Evolutionary conservation across 2,329 filamentous ascomycete genomes (phyloP), one percentile per base, ranked within the genome.

Genomic region (Metarhizium sp.): DNA sequence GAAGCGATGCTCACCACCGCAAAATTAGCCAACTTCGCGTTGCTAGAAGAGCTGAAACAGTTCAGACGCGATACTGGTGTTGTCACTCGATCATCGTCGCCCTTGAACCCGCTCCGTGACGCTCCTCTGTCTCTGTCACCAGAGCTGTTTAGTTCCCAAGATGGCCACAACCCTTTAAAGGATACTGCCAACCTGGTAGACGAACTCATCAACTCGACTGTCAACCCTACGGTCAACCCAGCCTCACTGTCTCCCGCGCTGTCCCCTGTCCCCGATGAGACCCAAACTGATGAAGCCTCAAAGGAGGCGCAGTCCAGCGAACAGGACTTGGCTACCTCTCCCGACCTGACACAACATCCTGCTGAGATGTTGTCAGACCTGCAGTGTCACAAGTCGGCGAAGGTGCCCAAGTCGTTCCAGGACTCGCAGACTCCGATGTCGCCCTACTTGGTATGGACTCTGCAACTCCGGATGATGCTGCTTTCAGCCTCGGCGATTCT

Each of bases 311-410:
- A 60, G 55, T 38, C 58, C 55, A 59, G 50, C 50, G 62, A 70
- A 63, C 58, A 60, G 59, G 64, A 62, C 52, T 49, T 60, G 60
- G 64, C 66, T 63, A 66, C 73, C 76, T 81, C 86, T 76, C 81
- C 88, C 84, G 90, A 95, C 82, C 77, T 84, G 94, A 94, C 92
- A 96, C 94, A 96, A 96, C 92, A 95, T 96, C 92, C 94, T 97
- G 94, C 94, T 81, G 94, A 82, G 92, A 87, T 96, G 92, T 96
- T 97, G 94, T 97, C 87, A 73, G 94, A 96, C 94, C 94, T 95
- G 94, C 94, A 88, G 94, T 99, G 94, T 97, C 94, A 86, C 92
- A 92, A 84, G 86, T 92, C 88, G 87, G 82, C 77, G 79, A 81
- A 80, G 74, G 77, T 75, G 72, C 72, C 75, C 66, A 71, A 69